phyloP scores from a whole-genome alignment of 306 rosid species.

The cucumber (Cucumis sativus) region Cucumber_9930_V3 NC_026659.2:20617001-20617500 shows the following conservation, averaged over 20 bases:
- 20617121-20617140: slow-evolving; percentile 92
- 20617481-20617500: background rate
- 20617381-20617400: too few relatives aligned
- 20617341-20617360: background rate
- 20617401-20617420: background rate
- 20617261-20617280: background rate
- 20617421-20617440: background rate
- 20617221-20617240: background rate
- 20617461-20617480: background rate
- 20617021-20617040: background rate
- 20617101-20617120: slow-evolving; percentile 53
- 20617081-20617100: slow-evolving; percentile 64
- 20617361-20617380: background rate
- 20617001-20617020: background rate
- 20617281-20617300: background rate
- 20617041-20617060: background rate
- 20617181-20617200: slow-evolving; percentile 61
- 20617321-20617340: background rate
- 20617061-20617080: slow-evolving; percentile 71
- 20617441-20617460: background rate
- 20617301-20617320: background rate
- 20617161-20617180: slow-evolving; percentile 87
- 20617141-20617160: slow-evolving; percentile 82
- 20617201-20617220: background rate
- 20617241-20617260: background rate